Percentiles rank a stretch among this genome's conserved stretches.
Conservation (phyloP, 73 alveolate genomes). For the Uronychia setigera region DNA sequence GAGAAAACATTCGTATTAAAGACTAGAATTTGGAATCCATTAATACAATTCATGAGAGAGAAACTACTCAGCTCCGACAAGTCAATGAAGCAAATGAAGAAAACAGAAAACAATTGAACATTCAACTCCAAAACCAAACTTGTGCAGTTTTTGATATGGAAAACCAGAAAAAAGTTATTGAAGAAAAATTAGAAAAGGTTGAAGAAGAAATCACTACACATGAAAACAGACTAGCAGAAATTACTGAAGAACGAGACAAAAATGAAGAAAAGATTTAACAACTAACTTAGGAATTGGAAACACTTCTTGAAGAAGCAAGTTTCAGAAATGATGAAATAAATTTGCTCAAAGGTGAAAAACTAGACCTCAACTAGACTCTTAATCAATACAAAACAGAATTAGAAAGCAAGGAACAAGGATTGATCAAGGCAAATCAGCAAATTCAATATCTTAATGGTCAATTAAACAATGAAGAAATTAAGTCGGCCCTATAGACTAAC, state of each 20-base stretch:
- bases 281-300: background rate
- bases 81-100: background rate
- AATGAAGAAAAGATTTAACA: background rate
- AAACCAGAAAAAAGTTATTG: background rate
- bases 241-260: background rate
- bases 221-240: background rate
- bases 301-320: background rate
- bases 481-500: background rate
- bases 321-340: background rate
- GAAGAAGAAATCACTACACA: background rate
- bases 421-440: background rate
- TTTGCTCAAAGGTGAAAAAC: background rate
- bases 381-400: background rate
- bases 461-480: background rate
- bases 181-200: background rate
- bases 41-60: background rate
- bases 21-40: background rate
- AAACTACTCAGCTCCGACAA: background rate
- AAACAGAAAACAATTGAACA: background rate
- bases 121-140: background rate
- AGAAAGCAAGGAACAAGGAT: background rate
- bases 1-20: background rate
- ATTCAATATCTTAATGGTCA: no score
- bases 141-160: no score
- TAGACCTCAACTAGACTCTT: background rate